These are phyloP conservation scores for Trichophyton simii DNA, from an alignment of 2,329 filamentous ascomycete genomes.

Conservation along the genomic window DNA sequence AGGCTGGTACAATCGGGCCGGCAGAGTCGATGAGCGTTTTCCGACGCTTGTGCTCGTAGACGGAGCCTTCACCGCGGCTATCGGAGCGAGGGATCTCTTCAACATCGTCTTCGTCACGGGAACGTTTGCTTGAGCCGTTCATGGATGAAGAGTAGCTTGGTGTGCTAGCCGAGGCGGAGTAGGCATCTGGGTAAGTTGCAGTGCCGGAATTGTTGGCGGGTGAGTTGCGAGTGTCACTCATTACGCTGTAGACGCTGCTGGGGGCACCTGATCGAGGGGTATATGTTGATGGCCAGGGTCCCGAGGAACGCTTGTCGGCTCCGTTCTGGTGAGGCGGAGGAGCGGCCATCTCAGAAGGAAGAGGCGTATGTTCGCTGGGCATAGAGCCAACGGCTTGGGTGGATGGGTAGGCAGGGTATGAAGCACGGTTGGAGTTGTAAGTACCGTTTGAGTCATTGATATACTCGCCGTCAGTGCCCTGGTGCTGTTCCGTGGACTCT, in stretches of 20 bases:
- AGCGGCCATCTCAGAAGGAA: slow-evolving; percentile 70
- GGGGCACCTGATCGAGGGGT: slow-evolving; percentile 59
- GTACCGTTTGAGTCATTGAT: slow-evolving; percentile 63
- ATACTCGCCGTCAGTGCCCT: slow-evolving; percentile 53
- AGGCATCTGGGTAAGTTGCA: slow-evolving; percentile 64
- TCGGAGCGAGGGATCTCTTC: slow-evolving; percentile 55
- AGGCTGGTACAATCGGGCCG: neutral
- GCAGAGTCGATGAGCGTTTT: slow-evolving; percentile 55
- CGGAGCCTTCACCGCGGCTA: slow-evolving; percentile 47
- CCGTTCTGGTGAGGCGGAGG: slow-evolving; percentile 60
- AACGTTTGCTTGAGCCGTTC: slow-evolving; percentile 54
- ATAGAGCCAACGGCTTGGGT: slow-evolving; percentile 54
- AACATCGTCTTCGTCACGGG: slow-evolving; percentile 51
- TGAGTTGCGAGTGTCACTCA: slow-evolving; percentile 61
- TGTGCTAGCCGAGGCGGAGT: slow-evolving; percentile 13
- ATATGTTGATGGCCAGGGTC: slow-evolving; percentile 63
- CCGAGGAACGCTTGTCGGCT: slow-evolving; percentile 70
- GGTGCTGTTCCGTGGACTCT: slow-evolving; percentile 47
- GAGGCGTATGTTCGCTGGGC: slow-evolving; percentile 59
- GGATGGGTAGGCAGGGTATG: slow-evolving; percentile 59
- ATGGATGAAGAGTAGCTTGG: slow-evolving; percentile 41
- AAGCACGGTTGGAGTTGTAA: slow-evolving; percentile 59
- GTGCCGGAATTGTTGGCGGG: slow-evolving; percentile 51
- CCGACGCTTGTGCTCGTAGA: slow-evolving; percentile 57
- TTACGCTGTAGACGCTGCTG: slow-evolving; percentile 78